A percentile compares a stretch with the other conserved stretches of the same genome.
Evolutionary conservation across 2,329 filamentous ascomycete species (phyloP).

Genomic region (Colletotrichum limetticola): DNA sequence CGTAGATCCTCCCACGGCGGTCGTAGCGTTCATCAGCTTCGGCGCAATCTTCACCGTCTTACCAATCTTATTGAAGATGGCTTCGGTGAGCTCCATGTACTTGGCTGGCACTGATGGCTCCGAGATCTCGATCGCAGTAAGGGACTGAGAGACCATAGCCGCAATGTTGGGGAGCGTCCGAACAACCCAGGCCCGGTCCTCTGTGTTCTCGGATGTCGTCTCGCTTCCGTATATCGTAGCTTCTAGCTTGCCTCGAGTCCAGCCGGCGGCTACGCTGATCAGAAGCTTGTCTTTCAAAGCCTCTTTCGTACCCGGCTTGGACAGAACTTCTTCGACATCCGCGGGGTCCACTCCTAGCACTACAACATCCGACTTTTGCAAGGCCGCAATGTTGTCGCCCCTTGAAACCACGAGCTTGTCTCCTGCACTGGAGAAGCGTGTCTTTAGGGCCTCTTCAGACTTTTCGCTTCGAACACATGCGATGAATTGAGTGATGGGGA

Average conservation of each 20-base stretch:
- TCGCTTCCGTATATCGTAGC: slow-evolving; percentile 44
- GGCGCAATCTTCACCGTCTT: slow-evolving; percentile 61
- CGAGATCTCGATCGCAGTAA: slow-evolving; percentile 46
- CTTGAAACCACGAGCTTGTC: slow-evolving; percentile 40
- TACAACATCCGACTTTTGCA: slow-evolving; percentile 50
- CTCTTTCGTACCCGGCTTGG: slow-evolving; percentile 47
- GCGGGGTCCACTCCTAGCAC: slow-evolving; percentile 59
- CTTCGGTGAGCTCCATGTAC: slow-evolving; percentile 42
- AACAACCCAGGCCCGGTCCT: slow-evolving; percentile 40
- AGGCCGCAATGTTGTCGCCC: slow-evolving; percentile 47
- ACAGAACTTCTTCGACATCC: slow-evolving; percentile 51
- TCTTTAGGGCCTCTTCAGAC: slow-evolving; percentile 38
- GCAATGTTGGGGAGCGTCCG: slow-evolving; percentile 50
- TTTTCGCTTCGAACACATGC: slow-evolving; percentile 44
- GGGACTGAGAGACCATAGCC: slow-evolving; percentile 44
- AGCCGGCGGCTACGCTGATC: slow-evolving; percentile 63
- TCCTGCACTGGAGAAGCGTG: slow-evolving; percentile 35
- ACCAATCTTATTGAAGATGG: slow-evolving; percentile 67
- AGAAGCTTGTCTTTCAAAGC: slow-evolving; percentile 56
- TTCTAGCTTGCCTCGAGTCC: slow-evolving; percentile 53
- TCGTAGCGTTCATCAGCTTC: slow-evolving; percentile 65
- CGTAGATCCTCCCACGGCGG: slow-evolving; percentile 68
- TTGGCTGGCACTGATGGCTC: slow-evolving; percentile 37
- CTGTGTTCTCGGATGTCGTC: slow-evolving; percentile 31
- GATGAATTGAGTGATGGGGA: slow-evolving; percentile 41